Percentiles rank a stretch among this genome's conserved stretches.
phyloP scores from a whole-genome alignment of 2,329 filamentous ascomycete species.

The Apiospora rasikravindrae region DNA sequence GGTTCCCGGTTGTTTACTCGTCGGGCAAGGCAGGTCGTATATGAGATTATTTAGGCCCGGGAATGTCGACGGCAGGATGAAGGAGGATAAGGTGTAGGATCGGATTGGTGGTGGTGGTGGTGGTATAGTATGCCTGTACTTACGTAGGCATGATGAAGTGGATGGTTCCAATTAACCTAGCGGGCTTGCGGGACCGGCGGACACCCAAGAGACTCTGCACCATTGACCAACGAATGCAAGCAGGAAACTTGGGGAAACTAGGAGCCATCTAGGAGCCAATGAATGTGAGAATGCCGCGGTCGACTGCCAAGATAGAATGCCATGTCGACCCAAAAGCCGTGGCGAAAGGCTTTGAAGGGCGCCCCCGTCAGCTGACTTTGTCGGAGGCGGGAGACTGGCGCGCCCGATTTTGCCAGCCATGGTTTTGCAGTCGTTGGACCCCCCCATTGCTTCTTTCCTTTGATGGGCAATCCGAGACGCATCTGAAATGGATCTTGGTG shows the following conservation, averaged over 20 bases:
- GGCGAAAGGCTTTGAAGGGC: no score
- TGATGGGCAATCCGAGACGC: slow-evolving; percentile 31
- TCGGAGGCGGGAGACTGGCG: no score
- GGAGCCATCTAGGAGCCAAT: not conserved
- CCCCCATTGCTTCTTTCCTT: not conserved
- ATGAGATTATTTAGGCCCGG: not conserved
- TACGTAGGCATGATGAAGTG: slow-evolving; percentile 9
- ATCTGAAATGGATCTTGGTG: slow-evolving; percentile 33
- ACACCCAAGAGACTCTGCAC: not conserved
- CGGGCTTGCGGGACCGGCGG: slow-evolving; percentile 8
- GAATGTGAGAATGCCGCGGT: not conserved
- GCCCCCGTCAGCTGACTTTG: no score
- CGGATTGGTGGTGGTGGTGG: not conserved
- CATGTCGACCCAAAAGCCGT: no score
- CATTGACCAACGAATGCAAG: not conserved
- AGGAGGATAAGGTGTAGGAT: slow-evolving; percentile 15
- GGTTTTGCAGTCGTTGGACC: not conserved
- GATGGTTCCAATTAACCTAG: slow-evolving; percentile 13
- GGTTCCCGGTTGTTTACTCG: not conserved
- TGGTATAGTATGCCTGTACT: not conserved
- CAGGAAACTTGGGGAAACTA: not conserved
- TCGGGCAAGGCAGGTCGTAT: not conserved
- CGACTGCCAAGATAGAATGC: not conserved
- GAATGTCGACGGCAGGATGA: not conserved
- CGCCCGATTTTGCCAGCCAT: not conserved